Conservation (phyloP, 176 grass and related monocot genomes). For the Zizania latifolia region DNA sequence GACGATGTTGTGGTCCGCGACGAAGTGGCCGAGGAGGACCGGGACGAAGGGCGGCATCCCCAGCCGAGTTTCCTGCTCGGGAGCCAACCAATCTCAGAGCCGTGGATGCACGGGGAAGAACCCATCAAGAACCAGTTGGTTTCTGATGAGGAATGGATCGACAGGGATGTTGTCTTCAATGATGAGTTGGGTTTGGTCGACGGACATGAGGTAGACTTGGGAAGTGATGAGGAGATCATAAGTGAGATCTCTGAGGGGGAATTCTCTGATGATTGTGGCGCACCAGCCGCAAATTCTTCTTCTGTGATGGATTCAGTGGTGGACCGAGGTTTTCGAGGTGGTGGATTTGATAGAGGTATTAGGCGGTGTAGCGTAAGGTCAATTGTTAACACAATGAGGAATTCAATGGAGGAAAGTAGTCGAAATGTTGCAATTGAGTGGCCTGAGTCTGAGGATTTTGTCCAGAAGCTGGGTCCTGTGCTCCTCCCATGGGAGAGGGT, state of each 20-base stretch:
- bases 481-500: slow-evolving; percentile 73
- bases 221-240: not conserved
- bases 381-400: slow-evolving; percentile 45
- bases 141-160: not conserved
- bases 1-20: not conserved
- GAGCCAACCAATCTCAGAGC: slow-evolving; percentile 18
- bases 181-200: slow-evolving; percentile 9
- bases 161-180: slow-evolving; percentile 14
- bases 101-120: slow-evolving; percentile 49
- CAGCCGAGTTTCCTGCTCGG: slow-evolving; percentile 14
- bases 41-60: not conserved
- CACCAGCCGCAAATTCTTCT: not conserved
- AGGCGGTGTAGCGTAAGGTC: slow-evolving; percentile 5
- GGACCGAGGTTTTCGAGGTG: not conserved
- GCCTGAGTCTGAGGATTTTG: slow-evolving; percentile 19
- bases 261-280: not conserved
- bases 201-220: not conserved
- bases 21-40: not conserved
- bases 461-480: slow-evolving; percentile 38
- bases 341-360: not conserved
- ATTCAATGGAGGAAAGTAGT: slow-evolving; percentile 29
- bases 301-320: not conserved
- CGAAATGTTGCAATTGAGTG: slow-evolving; percentile 5
- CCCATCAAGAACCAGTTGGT: not conserved
- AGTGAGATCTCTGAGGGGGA: not conserved